These are phyloP conservation scores for Jatropha podagrica DNA, from an alignment of 441 rosid species.

Conservation along the genomic window DNA sequence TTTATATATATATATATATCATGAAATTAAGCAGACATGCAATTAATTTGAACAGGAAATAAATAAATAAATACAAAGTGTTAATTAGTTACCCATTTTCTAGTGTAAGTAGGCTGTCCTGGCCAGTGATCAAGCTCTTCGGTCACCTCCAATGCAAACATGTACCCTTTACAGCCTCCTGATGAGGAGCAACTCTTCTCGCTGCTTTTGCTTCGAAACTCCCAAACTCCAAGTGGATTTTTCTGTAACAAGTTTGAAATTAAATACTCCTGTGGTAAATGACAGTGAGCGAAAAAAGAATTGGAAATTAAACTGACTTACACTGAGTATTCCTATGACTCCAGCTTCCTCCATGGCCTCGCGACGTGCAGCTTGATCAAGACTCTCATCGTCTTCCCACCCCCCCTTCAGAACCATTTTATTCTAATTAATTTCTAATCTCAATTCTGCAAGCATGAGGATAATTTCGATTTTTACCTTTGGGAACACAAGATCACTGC, in stretches of 20 bases:
- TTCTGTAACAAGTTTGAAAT: conserved; percentile 30
- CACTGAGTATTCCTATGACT: conserved; percentile 52
- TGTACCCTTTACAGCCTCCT: conserved; percentile 67
- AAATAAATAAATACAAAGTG: background rate
- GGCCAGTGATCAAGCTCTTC: conserved; percentile 67
- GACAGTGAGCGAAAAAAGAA: background rate
- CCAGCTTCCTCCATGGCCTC: conserved; percentile 78
- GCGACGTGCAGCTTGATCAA: conserved; percentile 57
- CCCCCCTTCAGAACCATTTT: conserved; percentile 39
- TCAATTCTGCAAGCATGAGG: background rate
- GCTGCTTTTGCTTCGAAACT: conserved; percentile 66
- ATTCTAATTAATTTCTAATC: background rate
- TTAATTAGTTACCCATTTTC: conserved; percentile 47
- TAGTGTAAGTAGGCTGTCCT: conserved; percentile 38
- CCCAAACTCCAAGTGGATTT: conserved; percentile 60
- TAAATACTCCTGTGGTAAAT: background rate
- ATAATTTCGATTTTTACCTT: conserved; percentile 35
- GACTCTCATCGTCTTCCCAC: conserved; percentile 68
- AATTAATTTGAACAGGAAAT: too few relatives aligned
- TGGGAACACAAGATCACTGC: conserved; percentile 62
- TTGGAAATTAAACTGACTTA: conserved; percentile 29
- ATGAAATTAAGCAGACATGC: background rate
- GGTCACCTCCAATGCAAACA: conserved; percentile 62
- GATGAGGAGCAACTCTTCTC: conserved; percentile 37
- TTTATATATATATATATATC: too few relatives aligned